A percentile compares a stretch with the other conserved stretches of the same genome.
Conservation (phyloP, 2,329 filamentous ascomycete species). For the Aspergillus costaricaensis region DNA sequence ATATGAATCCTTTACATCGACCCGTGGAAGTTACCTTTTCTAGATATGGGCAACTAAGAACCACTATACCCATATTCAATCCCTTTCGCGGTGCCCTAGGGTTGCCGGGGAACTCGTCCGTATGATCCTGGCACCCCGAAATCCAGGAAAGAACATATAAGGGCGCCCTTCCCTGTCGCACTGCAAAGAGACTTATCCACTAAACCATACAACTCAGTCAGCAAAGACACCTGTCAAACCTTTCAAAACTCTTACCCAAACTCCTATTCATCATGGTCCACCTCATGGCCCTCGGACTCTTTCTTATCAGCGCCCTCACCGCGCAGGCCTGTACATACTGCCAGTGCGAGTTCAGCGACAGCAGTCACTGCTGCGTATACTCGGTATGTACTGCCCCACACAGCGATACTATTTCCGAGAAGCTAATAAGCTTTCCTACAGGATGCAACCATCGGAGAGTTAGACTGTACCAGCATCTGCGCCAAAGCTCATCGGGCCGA, state of each 20-base stretch:
- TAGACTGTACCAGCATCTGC: conserved; percentile 8
- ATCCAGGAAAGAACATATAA: too few species aligned
- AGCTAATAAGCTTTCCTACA: not conserved
- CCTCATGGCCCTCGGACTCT: not conserved
- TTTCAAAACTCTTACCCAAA: too few species aligned
- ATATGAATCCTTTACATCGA: too few species aligned
- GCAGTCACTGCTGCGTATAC: conserved; percentile 12
- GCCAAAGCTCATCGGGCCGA: conserved; percentile 9
- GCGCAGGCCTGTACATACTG: conserved; percentile 14
- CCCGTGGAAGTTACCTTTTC: too few species aligned
- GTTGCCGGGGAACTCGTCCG: too few species aligned
- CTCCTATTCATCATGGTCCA: not conserved
- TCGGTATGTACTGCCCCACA: not conserved
- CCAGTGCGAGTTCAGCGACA: conserved; percentile 10
- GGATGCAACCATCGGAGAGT: conserved; percentile 4
- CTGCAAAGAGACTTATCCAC: not conserved
- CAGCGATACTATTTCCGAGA: too few species aligned
- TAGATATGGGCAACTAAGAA: too few species aligned
- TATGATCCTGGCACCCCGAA: too few species aligned
- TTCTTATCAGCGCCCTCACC: conserved; percentile 2
- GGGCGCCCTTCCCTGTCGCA: not conserved
- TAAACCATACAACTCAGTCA: not conserved
- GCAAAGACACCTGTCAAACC: too few species aligned
- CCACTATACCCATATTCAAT: too few species aligned
- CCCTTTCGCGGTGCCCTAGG: too few species aligned